Conservation (phyloP, 352 stramenopile species). For the Phytopythium kandeliae region DNA sequence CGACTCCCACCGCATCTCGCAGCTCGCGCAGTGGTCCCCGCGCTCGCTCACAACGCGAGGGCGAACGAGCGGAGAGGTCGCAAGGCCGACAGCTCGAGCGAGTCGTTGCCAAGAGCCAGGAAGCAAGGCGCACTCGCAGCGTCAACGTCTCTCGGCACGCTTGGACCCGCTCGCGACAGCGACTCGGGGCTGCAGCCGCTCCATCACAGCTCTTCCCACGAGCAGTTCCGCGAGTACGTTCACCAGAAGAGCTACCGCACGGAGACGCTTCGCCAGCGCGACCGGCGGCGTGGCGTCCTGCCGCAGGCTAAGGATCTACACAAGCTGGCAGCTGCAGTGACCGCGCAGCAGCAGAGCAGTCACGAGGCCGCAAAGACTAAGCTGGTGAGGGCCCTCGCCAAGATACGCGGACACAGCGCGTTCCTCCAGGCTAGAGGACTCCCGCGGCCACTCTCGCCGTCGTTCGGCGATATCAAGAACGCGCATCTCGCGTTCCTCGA, state of each 20-base stretch:
- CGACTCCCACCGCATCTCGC: neutral
- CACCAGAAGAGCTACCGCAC: constrained; percentile 31
- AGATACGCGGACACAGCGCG: constrained; percentile 21
- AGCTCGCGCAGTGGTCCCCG: neutral
- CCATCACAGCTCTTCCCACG: constrained; percentile 12
- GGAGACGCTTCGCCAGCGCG: constrained; percentile 27
- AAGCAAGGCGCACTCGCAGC: neutral
- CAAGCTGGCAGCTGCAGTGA: constrained; percentile 19
- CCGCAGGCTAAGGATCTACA: constrained; percentile 21
- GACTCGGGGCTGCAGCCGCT: neutral
- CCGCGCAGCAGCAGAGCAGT: constrained; percentile 5
- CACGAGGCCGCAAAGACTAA: constrained; percentile 16
- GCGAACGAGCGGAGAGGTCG: neutral
- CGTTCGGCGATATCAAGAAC: constrained; percentile 38
- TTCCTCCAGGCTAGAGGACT: constrained; percentile 18
- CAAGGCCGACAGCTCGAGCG: neutral
- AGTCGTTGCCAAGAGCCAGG: neutral
- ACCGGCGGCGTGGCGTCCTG: constrained; percentile 35
- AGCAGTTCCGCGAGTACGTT: constrained; percentile 46
- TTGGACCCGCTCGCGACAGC: neutral
- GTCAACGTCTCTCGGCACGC: neutral
- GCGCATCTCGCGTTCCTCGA: constrained; percentile 56
- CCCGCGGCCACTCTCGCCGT: neutral
- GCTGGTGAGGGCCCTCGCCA: constrained; percentile 18
- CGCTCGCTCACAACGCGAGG: constrained; percentile 2